phyloP scores from a whole-genome alignment of 2,329 filamentous ascomycete species.

The Venturia nashicola region DNA sequence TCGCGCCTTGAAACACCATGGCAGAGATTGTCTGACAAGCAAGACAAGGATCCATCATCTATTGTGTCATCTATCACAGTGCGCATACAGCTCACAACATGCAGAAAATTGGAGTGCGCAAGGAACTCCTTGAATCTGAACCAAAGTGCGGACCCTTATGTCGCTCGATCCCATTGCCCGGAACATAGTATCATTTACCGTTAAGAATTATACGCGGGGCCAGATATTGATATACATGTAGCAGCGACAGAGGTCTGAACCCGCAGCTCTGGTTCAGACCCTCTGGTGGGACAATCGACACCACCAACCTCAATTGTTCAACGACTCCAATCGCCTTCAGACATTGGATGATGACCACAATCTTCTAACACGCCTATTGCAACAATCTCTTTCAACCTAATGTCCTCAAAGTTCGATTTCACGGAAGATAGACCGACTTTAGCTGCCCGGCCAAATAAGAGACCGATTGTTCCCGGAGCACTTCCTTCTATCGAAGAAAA shows the following conservation, averaged over 20 bases:
- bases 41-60: not conserved
- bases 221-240: not conserved
- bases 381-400: not conserved
- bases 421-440: not conserved
- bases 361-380: not conserved
- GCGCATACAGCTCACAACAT: not conserved
- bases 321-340: not conserved
- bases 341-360: not conserved
- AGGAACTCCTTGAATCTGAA: not conserved
- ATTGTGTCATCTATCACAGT: not conserved
- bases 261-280: not conserved
- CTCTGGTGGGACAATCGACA: not conserved
- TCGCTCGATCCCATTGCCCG: not conserved
- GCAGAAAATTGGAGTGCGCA: not conserved
- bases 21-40: not conserved
- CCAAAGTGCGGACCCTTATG: not conserved
- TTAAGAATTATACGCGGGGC: not conserved
- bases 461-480: not conserved
- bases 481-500: slow-evolving; percentile 6
- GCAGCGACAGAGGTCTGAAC: not conserved
- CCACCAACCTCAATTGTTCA: not conserved
- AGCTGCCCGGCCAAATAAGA: not conserved
- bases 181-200: not conserved
- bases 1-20: not conserved
- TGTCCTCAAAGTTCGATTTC: not conserved